phyloP scores from a whole-genome alignment of 225 moss, liverwort and hornwort genomes.

The Marchantia polymorpha region DNA sequence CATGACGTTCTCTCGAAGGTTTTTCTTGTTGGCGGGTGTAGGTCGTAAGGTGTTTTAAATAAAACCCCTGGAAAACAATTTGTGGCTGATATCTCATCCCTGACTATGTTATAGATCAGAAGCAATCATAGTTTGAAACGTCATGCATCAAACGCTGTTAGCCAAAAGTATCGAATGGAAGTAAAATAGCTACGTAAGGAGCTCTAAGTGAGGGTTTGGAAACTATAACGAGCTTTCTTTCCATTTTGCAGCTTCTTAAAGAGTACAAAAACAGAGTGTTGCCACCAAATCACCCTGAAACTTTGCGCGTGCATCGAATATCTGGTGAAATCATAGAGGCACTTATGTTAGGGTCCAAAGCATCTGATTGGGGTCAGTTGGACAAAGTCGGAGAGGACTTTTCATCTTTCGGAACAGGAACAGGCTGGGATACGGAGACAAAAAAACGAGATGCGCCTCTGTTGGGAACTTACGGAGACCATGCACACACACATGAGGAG shows the following conservation, averaged over 20 bases:
- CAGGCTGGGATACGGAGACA: conserved; percentile 7
- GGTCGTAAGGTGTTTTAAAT: no score
- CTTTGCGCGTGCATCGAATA: conserved; percentile 62
- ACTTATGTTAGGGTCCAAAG: conserved; percentile 65
- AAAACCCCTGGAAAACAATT: no score
- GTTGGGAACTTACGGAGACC: conserved; percentile 25
- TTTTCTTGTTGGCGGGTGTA: no score
- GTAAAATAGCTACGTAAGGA: no score
- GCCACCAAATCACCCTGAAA: conserved; percentile 73
- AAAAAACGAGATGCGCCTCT: conserved; percentile 24
- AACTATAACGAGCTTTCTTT: not conserved
- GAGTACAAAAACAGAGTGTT: conserved; percentile 56
- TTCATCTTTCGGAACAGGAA: conserved; percentile 14
- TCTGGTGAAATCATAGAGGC: conserved; percentile 69
- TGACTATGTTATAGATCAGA: no score
- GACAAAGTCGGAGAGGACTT: conserved; percentile 35
- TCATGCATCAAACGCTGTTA: no score
- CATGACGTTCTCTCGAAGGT: no score
- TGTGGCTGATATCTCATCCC: no score
- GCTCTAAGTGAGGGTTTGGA: not conserved
- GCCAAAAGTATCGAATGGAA: no score
- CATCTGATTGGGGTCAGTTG: conserved; percentile 53
- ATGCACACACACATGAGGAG: conserved; percentile 58
- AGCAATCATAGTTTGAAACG: no score
- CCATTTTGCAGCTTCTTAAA: conserved; percentile 57